A percentile compares a stretch with the other conserved stretches of the same genome.
phyloP scores from a whole-genome alignment of 2,329 filamentous ascomycete species.

The Cladosporium sp. region DNA sequence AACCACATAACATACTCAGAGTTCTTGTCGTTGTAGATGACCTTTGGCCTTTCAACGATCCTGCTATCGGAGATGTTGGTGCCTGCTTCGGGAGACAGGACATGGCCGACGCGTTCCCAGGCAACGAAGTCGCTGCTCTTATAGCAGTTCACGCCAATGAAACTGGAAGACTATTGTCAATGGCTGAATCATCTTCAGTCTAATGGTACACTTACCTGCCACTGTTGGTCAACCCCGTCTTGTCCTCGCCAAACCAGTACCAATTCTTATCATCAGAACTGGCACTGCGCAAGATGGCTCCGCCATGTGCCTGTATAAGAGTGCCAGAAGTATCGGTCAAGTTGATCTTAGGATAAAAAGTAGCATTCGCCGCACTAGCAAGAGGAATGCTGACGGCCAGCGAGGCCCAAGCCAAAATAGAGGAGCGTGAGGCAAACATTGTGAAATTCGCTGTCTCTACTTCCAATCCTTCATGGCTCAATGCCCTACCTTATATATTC shows the following conservation, averaged over 20 bases:
- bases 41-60: constrained; percentile 68
- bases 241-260: constrained; percentile 72
- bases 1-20: constrained; percentile 68
- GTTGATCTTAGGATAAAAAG: constrained; percentile 33
- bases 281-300: constrained; percentile 60
- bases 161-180: constrained; percentile 35
- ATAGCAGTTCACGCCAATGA: constrained; percentile 70
- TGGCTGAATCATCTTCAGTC: background rate
- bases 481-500: background rate
- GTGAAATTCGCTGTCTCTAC: background rate
- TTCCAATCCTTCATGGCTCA: background rate
- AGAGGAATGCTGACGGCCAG: background rate
- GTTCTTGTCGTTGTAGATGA: constrained; percentile 67
- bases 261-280: constrained; percentile 52
- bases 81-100: constrained; percentile 51
- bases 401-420: background rate
- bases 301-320: constrained; percentile 68
- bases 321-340: constrained; percentile 44
- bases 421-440: background rate
- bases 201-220: constrained; percentile 14
- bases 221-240: constrained; percentile 57
- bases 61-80: constrained; percentile 46
- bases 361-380: constrained; percentile 23
- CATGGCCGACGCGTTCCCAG: constrained; percentile 63
- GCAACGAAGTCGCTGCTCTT: constrained; percentile 63